phyloP scores from a whole-genome alignment of 352 stramenopile species.

The Globisporangium irregulare region DNA sequence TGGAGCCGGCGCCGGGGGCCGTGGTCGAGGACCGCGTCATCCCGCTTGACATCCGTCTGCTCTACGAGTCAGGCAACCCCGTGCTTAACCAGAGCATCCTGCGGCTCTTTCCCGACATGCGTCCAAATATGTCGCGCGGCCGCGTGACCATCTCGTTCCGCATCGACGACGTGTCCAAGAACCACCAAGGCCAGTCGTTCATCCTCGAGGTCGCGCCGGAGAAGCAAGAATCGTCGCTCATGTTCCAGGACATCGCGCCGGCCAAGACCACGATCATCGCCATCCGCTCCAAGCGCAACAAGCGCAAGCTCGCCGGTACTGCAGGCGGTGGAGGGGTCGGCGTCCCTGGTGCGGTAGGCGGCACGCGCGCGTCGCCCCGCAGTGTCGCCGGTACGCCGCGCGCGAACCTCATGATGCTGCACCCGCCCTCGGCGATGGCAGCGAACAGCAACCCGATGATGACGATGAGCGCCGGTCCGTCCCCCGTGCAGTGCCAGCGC shows the following conservation, averaged over 20 bases:
- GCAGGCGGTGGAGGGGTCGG: background rate
- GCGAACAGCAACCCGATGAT: slow-evolving; percentile 16
- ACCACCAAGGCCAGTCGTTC: slow-evolving; percentile 96
- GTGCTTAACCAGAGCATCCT: slow-evolving; percentile 92
- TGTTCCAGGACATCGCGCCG: slow-evolving; percentile 90
- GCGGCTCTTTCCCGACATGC: slow-evolving; percentile 80
- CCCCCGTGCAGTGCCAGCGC: slow-evolving; percentile 22
- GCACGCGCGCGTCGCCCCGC: slow-evolving; percentile 33
- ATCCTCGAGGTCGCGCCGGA: slow-evolving; percentile 88
- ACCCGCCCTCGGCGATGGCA: slow-evolving; percentile 16
- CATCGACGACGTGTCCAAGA: slow-evolving; percentile 97
- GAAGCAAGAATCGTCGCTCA: slow-evolving; percentile 71
- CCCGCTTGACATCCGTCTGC: slow-evolving; percentile 59
- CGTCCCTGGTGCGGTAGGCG: slow-evolving; percentile 6
- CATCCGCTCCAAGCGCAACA: slow-evolving; percentile 95
- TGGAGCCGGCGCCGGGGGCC: slow-evolving; percentile 67
- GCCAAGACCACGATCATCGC: slow-evolving; percentile 87
- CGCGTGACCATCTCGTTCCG: slow-evolving; percentile 89
- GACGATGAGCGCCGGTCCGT: background rate
- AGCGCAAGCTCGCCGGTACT: slow-evolving; percentile 60
- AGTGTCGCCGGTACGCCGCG: slow-evolving; percentile 37
- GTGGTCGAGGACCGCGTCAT: slow-evolving; percentile 72
- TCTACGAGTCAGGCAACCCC: slow-evolving; percentile 83
- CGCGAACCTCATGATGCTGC: slow-evolving; percentile 34
- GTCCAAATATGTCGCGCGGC: slow-evolving; percentile 85